Evolutionary conservation across 768 basidiomycete species (phyloP).

Genomic region (Trametes maxima): DNA sequence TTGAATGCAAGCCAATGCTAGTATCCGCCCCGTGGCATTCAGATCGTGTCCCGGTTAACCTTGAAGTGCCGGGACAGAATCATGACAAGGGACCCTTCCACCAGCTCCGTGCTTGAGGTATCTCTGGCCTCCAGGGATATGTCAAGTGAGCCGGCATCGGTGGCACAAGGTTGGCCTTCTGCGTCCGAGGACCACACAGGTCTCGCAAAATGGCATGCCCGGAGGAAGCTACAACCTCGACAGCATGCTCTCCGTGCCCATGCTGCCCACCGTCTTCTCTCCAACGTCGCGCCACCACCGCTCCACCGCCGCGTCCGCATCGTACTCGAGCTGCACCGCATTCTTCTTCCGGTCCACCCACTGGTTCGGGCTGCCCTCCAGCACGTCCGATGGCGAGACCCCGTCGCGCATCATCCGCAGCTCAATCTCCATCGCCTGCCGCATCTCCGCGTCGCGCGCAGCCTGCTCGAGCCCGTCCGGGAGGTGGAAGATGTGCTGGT

Average conservation of each 20-base stretch:
- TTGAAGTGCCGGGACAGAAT: too few species aligned
- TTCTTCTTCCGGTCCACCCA: constrained; percentile 62
- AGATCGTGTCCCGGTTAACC: too few species aligned
- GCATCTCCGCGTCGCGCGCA: constrained; percentile 54
- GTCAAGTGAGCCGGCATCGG: too few species aligned
- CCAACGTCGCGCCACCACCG: constrained; percentile 49
- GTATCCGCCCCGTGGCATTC: too few species aligned
- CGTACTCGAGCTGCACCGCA: constrained; percentile 50
- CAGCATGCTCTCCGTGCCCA: constrained; percentile 8
- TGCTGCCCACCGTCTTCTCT: too few species aligned
- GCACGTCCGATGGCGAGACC: constrained; percentile 23
- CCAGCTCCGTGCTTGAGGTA: too few species aligned
- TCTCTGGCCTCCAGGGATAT: too few species aligned
- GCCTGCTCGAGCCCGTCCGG: constrained; percentile 56
- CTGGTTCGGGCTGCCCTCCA: constrained; percentile 48
- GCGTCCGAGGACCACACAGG: too few species aligned
- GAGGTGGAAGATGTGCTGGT: constrained; percentile 58
- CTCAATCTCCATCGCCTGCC: constrained; percentile 46
- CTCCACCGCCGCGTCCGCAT: constrained; percentile 53
- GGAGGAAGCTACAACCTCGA: not conserved
- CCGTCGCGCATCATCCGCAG: constrained; percentile 31
- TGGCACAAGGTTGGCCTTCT: too few species aligned
- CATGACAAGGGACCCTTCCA: too few species aligned
- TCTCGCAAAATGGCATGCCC: not conserved
- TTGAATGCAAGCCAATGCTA: too few species aligned